phyloP scores from a whole-genome alignment of 768 basidiomycete genomes.

The Tylopilus intermedius region DNA sequence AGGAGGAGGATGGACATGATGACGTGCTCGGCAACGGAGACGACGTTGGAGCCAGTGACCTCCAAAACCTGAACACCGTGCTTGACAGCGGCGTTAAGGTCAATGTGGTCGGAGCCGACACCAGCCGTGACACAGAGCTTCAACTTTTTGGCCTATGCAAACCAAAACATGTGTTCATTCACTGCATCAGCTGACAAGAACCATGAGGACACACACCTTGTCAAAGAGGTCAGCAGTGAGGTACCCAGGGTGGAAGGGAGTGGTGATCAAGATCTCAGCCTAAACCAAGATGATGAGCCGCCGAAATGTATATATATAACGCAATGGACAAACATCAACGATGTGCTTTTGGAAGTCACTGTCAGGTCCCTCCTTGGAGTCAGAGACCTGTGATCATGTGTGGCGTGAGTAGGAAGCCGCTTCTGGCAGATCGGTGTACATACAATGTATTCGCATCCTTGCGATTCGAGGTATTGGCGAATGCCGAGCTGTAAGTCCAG shows the following conservation, averaged over 20 bases:
- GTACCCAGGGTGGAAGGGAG: slow-evolving; percentile 85
- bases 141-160: slow-evolving; percentile 74
- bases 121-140: slow-evolving; percentile 89
- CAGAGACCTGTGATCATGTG: slow-evolving; percentile 50
- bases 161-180: neutral
- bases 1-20: slow-evolving; percentile 87
- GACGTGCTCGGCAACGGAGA: slow-evolving; percentile 88
- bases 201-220: slow-evolving; percentile 40
- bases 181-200: slow-evolving; percentile 1
- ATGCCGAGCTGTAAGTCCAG: slow-evolving; percentile 58
- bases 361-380: slow-evolving; percentile 77
- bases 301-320: slow-evolving; percentile 6
- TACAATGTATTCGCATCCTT: slow-evolving; percentile 75
- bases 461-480: slow-evolving; percentile 57
- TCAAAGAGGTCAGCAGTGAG: slow-evolving; percentile 67
- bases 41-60: slow-evolving; percentile 86
- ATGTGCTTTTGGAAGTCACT: slow-evolving; percentile 82
- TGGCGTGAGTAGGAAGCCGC: slow-evolving; percentile 1
- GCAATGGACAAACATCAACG: slow-evolving; percentile 52
- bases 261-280: slow-evolving; percentile 79
- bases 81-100: slow-evolving; percentile 83
- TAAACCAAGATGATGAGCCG: slow-evolving; percentile 25
- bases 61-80: slow-evolving; percentile 76
- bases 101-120: slow-evolving; percentile 87
- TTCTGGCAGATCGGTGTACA: slow-evolving; percentile 12